Percentiles rank a stretch among this genome's conserved stretches.
Conservation (phyloP, 768 basidiomycete genomes). For the Boletus sp. region DNA sequence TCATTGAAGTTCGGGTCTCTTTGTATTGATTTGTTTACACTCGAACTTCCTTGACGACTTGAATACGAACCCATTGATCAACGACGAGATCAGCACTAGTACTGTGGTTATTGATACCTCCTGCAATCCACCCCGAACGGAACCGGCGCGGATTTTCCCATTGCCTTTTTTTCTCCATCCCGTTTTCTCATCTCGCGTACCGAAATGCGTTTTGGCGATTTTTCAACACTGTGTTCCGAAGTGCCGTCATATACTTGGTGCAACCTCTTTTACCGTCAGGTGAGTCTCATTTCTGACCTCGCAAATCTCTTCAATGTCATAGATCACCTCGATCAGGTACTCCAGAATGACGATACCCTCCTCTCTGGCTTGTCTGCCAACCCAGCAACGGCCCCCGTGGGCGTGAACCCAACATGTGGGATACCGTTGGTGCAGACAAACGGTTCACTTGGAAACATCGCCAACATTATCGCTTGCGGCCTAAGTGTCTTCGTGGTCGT, state of each 20-base stretch:
- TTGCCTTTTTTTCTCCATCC: neutral
- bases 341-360: constrained; percentile 30
- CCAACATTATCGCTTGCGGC: constrained; percentile 82
- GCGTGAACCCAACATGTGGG: constrained; percentile 79
- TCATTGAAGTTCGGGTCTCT: constrained; percentile 3
- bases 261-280: constrained; percentile 92
- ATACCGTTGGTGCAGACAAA: constrained; percentile 60
- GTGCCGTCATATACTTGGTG: constrained; percentile 88
- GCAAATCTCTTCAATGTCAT: constrained; percentile 2
- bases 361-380: constrained; percentile 45
- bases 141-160: neutral
- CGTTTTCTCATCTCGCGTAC: neutral
- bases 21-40: constrained; percentile 35
- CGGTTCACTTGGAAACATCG: constrained; percentile 75
- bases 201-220: constrained; percentile 70
- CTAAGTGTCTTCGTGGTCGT: constrained; percentile 63
- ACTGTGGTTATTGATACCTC: no score
- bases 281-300: constrained; percentile 33
- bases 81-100: constrained; percentile 22
- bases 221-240: constrained; percentile 60
- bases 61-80: constrained; percentile 16
- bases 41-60: constrained; percentile 29
- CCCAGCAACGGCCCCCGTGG: constrained; percentile 64
- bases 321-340: constrained; percentile 40
- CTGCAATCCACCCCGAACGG: neutral